These are phyloP conservation scores for Mallotus japonicus DNA, from an alignment of 441 rosid species.

Conservation along the genomic window DNA sequence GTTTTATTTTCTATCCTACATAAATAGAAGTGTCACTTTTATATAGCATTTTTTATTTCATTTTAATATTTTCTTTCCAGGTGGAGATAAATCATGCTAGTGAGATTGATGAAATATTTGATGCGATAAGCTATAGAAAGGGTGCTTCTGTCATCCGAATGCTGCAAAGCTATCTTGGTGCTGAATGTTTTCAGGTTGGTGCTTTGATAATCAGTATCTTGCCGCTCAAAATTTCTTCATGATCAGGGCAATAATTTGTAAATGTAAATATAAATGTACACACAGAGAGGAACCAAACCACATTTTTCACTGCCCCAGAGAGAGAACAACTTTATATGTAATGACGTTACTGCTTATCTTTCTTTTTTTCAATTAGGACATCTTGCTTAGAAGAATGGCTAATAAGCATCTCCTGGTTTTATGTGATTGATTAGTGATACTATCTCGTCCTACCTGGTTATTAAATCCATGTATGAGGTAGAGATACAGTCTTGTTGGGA, in stretches of 20 bases:
- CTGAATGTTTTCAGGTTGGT: constrained; percentile 83
- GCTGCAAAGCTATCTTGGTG: constrained; percentile 96
- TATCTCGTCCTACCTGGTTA: not conserved
- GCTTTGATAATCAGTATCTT: constrained; percentile 5
- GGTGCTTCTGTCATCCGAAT: constrained; percentile 94
- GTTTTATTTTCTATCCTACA: not conserved
- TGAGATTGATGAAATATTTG: constrained; percentile 90
- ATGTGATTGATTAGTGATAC: not conserved
- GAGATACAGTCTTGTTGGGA: not conserved
- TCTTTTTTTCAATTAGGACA: not conserved
- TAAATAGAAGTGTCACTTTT: not conserved
- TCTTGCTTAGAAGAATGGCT: constrained; percentile 3
- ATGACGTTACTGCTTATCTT: not conserved
- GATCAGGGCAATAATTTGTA: not conserved
- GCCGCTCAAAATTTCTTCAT: not conserved
- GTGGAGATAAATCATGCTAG: constrained; percentile 88
- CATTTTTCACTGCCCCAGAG: no score
- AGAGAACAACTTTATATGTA: not conserved
- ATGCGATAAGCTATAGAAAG: constrained; percentile 87
- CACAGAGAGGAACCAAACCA: not conserved
- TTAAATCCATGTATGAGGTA: not conserved
- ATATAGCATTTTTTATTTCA: constrained; percentile 7
- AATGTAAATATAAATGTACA: not conserved
- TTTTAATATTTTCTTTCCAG: constrained; percentile 38
- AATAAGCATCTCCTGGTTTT: not conserved